Percentiles rank a stretch among this genome's conserved stretches.
Conservation (phyloP, 768 basidiomycete genomes). For the Asterophora lycoperdoides region DNA sequence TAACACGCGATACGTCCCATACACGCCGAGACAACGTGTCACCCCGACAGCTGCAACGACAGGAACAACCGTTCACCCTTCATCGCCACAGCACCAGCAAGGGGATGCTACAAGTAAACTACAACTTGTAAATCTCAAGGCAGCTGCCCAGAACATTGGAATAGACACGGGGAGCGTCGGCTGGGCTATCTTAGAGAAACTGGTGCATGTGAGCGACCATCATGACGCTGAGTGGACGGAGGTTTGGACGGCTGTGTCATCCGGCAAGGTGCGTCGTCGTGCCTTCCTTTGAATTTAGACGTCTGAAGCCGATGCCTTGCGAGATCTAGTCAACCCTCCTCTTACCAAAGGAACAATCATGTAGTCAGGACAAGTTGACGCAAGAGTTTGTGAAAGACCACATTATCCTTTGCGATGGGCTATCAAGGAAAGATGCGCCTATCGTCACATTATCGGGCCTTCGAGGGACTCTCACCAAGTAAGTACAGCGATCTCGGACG, state of each 20-base stretch:
- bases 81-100: slow-evolving; percentile 43
- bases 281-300: slow-evolving; percentile 2
- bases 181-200: slow-evolving; percentile 73
- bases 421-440: slow-evolving; percentile 42
- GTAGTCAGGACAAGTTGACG: slow-evolving; percentile 53
- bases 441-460: slow-evolving; percentile 82
- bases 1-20: slow-evolving; percentile 61
- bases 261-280: slow-evolving; percentile 54
- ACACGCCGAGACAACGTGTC: slow-evolving; percentile 68
- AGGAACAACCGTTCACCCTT: slow-evolving; percentile 44
- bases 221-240: slow-evolving; percentile 65
- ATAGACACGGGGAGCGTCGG: slow-evolving; percentile 62
- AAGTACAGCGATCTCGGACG: slow-evolving; percentile 20
- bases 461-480: slow-evolving; percentile 66
- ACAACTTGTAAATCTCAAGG: slow-evolving; percentile 70
- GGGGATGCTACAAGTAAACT: slow-evolving; percentile 64
- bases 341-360: slow-evolving; percentile 62
- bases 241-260: slow-evolving; percentile 59
- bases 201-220: slow-evolving; percentile 46
- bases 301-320: not conserved
- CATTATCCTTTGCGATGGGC: slow-evolving; percentile 58
- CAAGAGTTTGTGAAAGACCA: slow-evolving; percentile 83
- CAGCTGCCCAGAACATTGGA: slow-evolving; percentile 64
- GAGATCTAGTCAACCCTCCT: slow-evolving; percentile 67
- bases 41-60: slow-evolving; percentile 42